Percentiles rank a stretch among this genome's conserved stretches.
phyloP scores from a whole-genome alignment of 164 flowering plant genomes.

The Platanus orientalis region DNA sequence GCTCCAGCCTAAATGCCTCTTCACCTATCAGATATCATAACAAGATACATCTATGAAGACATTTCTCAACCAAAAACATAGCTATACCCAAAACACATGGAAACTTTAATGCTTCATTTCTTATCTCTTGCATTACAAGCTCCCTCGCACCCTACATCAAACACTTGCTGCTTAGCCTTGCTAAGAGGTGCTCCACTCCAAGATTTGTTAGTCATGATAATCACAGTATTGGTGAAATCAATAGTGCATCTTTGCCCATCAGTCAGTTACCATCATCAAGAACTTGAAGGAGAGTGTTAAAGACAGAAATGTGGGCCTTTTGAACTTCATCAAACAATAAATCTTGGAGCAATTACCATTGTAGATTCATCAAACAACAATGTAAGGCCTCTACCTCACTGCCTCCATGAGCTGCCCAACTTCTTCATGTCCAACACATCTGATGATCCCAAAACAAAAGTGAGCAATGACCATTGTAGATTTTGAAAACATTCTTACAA shows the following conservation, averaged over 20 bases:
- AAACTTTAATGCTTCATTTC: neutral
- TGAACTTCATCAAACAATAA: conserved; percentile 88
- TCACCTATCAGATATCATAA: conserved; percentile 40
- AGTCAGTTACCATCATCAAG: conserved; percentile 87
- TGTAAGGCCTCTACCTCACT: conserved; percentile 79
- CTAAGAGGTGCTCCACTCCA: conserved; percentile 79
- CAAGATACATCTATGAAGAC: neutral
- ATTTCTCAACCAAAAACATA: neutral
- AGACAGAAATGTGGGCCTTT: conserved; percentile 76
- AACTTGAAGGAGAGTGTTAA: conserved; percentile 86
- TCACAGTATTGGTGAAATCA: conserved; percentile 78
- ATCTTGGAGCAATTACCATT: too few relatives aligned
- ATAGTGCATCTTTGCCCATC: conserved; percentile 96
- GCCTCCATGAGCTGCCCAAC: conserved; percentile 97
- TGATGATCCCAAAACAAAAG: conserved; percentile 11
- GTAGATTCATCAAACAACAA: too few relatives aligned
- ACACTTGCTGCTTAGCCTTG: conserved; percentile 55
- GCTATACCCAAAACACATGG: too few relatives aligned
- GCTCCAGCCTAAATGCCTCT: conserved; percentile 77
- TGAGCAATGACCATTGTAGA: neutral
- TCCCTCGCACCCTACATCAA: conserved; percentile 75
- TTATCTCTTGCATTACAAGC: conserved; percentile 65
- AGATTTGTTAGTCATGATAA: conserved; percentile 94
- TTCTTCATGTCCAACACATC: conserved; percentile 95
- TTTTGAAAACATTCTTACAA: too few relatives aligned